phyloP scores from a whole-genome alignment of 2,329 filamentous ascomycete species.

The Penicillium crustosum region DNA sequence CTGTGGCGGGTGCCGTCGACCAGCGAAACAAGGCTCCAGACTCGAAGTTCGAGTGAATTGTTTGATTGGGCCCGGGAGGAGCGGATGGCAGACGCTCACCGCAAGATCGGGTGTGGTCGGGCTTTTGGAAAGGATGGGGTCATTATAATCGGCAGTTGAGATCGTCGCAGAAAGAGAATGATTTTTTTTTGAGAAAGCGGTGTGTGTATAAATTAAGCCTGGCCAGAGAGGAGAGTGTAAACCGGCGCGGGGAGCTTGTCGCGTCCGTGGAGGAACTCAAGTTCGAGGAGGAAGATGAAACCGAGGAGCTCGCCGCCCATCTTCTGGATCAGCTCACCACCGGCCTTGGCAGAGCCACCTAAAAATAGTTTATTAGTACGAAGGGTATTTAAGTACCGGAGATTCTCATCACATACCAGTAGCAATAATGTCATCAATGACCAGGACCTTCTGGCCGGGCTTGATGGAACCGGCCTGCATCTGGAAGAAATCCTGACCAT shows the following conservation, averaged over 20 bases:
- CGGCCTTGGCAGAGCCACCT: slow-evolving; percentile 91
- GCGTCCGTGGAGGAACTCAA: slow-evolving; percentile 87
- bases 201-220: slow-evolving; percentile 40
- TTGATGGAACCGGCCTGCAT: slow-evolving; percentile 86
- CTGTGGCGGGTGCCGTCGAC: slow-evolving; percentile 7
- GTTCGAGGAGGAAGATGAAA: slow-evolving; percentile 93
- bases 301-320: slow-evolving; percentile 83
- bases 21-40: slow-evolving; percentile 9
- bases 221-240: slow-evolving; percentile 74
- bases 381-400: neutral
- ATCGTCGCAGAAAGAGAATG: slow-evolving; percentile 11
- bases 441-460: slow-evolving; percentile 81
- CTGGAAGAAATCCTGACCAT: slow-evolving; percentile 92
- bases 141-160: slow-evolving; percentile 13
- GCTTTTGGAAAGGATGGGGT: slow-evolving; percentile 6
- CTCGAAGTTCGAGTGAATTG: neutral
- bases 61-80: neutral
- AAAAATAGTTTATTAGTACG: slow-evolving; percentile 5
- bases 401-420: slow-evolving; percentile 65
- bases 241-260: slow-evolving; percentile 84
- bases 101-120: slow-evolving; percentile 7
- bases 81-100: slow-evolving; percentile 3
- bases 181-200: slow-evolving; percentile 7
- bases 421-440: slow-evolving; percentile 98
- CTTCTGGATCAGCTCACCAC: slow-evolving; percentile 80